Evolutionary conservation across 75 land plant genomes (phyloP), one percentile per base, ranked within the genome.

Genomic region (Cupressus sempervirens): DNA sequence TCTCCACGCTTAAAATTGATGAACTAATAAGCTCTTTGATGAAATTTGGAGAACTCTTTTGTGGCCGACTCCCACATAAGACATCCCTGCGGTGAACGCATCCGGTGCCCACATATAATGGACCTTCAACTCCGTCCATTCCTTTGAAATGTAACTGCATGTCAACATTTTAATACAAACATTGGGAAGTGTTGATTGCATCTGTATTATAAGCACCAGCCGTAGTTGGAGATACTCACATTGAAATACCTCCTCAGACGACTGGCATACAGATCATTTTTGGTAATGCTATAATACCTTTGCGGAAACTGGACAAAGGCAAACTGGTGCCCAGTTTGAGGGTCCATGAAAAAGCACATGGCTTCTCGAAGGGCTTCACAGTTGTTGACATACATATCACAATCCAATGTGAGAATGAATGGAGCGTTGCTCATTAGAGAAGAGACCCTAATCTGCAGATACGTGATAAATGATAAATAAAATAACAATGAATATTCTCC

Each of bases 311-410:
- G 94, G n/a, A 93, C 92, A 48, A 29, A 93, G 5, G 88, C 90
- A 82, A 93, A 67, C 82, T 91, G 88, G 77, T 88, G 72, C 23
- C 92, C 89, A 7, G 84, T 20, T 14, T 86, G 53, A 0, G 90
- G 85, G 84, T 92, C 91, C 72, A 93, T 82, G 41, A 90, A 86
- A 68, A 91, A 93, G 30, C 93, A 90, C 90, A 92, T 85, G 6
- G 90, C 88, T 56, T 89, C 87, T 20, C 70, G 46, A 0, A 91
- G 88, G 0, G 93, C 89, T 62, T 77, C 83, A 3, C 86, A 86
- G 62, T 93, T 89, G 58, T 93, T 93, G 72, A 83, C 83, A 68
- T 90, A 90, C 91, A 90, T 89, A 87, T 93, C 94, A 70, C 93
- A 93, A 35, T 93, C 94, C 30, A 93, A 82, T 34, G 68, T 83